Conservation (phyloP, 176 grass and related monocot genomes). For the Miscanthus lutarioriparius region DNA sequence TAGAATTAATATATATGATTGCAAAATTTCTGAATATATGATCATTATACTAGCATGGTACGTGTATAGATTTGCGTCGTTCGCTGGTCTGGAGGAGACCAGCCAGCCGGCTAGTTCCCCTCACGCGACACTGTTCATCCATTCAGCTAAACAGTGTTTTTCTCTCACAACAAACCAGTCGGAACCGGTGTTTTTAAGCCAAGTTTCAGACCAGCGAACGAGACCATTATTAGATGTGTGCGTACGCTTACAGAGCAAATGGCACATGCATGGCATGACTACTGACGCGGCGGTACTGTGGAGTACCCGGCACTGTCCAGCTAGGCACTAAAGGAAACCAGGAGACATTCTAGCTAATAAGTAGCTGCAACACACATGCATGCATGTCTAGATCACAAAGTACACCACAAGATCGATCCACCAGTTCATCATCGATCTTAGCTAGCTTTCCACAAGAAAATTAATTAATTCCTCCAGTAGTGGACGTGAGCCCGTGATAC, state of each 20-base stretch:
- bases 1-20: not conserved
- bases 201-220: too few species aligned
- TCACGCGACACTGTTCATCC: too few species aligned
- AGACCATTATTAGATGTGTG: not conserved
- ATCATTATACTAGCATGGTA: not conserved
- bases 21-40: not conserved
- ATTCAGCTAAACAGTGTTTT: too few species aligned
- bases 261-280: slow-evolving; percentile 3
- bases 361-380: too few species aligned
- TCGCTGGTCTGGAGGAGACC: too few species aligned
- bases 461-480: too few species aligned
- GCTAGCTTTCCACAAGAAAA: not conserved
- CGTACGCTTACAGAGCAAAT: not conserved
- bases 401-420: not conserved
- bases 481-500: too few species aligned
- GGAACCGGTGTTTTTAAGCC: too few species aligned
- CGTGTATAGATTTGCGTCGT: not conserved
- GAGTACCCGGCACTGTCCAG: not conserved
- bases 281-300: not conserved
- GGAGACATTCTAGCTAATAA: not conserved
- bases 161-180: too few species aligned
- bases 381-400: slow-evolving; percentile 13
- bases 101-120: too few species aligned
- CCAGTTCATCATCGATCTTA: not conserved
- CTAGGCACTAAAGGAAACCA: not conserved